These are phyloP conservation scores for Rhodomyrtus psidioides DNA, from an alignment of 441 rosid genomes.

Conservation along the genomic window DNA sequence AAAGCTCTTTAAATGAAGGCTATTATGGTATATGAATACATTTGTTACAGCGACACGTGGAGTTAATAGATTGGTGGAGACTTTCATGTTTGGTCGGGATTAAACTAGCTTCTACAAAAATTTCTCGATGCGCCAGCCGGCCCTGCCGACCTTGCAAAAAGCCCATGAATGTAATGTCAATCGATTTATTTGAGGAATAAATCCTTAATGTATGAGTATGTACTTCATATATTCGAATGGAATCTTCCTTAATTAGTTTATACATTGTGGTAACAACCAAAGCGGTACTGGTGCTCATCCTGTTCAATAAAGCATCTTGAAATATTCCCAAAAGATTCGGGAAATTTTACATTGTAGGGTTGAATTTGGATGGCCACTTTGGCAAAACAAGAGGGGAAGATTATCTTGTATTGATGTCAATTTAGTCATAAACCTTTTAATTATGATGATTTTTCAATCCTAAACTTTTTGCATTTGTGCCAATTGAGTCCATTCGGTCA, in stretches of 20 bases:
- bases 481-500: no score
- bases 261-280: background rate
- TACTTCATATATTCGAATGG: background rate
- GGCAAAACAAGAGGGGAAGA: background rate
- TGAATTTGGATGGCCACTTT: background rate
- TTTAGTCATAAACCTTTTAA: no score
- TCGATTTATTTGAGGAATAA: background rate
- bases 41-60: background rate
- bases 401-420: no score
- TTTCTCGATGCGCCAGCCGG: background rate
- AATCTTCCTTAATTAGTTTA: background rate
- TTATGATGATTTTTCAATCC: no score
- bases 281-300: background rate
- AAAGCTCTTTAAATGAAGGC: background rate
- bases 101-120: background rate
- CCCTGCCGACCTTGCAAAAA: background rate
- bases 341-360: background rate
- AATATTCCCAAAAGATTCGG: background rate
- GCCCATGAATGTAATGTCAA: background rate
- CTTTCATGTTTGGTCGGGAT: fast-evolving
- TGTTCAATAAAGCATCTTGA: background rate
- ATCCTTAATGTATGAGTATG: background rate
- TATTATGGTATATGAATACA: background rate
- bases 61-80: background rate
- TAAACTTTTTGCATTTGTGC: no score